A percentile compares a stretch with the other conserved stretches of the same genome.
Evolutionary conservation across 1,284 basidiomycete genomes (phyloP).

Genomic region (Cryptococcus amylolentus): DNA sequence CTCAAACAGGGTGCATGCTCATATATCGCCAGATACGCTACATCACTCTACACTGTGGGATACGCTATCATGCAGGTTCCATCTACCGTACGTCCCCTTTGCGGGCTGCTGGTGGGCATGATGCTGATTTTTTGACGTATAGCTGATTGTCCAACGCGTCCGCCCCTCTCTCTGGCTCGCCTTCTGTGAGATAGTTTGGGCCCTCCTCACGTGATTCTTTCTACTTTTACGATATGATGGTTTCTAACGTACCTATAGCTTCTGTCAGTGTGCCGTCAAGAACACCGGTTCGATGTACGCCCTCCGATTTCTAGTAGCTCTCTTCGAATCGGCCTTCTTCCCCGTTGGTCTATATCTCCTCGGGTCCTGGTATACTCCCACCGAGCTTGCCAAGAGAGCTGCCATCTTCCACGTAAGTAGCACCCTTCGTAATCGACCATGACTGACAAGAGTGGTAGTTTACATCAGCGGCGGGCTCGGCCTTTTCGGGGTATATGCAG

Average conservation of each 20-base stretch:
- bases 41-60: constrained; percentile 8
- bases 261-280: constrained; percentile 6
- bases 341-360: constrained; percentile 6
- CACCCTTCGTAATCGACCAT: neutral
- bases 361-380: constrained; percentile 7
- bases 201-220: constrained; percentile 2
- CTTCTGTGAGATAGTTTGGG: constrained; percentile 7
- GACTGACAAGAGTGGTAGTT: neutral
- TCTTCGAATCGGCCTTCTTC: constrained; percentile 10
- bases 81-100: constrained; percentile 5
- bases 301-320: constrained; percentile 7
- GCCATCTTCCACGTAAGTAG: constrained; percentile 6
- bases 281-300: constrained; percentile 8
- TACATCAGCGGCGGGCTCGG: neutral
- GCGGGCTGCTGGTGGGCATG: neutral
- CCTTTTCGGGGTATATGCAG: neutral
- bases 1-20: too few relatives aligned
- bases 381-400: constrained; percentile 8
- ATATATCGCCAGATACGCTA: neutral
- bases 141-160: constrained; percentile 10
- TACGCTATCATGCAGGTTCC: constrained; percentile 12
- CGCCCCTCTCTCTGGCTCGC: constrained; percentile 8
- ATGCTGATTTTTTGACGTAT: neutral
- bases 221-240: neutral
- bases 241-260: neutral